phyloP scores from a whole-genome alignment of 768 basidiomycete species.

The Lentinula sp. region DNA sequence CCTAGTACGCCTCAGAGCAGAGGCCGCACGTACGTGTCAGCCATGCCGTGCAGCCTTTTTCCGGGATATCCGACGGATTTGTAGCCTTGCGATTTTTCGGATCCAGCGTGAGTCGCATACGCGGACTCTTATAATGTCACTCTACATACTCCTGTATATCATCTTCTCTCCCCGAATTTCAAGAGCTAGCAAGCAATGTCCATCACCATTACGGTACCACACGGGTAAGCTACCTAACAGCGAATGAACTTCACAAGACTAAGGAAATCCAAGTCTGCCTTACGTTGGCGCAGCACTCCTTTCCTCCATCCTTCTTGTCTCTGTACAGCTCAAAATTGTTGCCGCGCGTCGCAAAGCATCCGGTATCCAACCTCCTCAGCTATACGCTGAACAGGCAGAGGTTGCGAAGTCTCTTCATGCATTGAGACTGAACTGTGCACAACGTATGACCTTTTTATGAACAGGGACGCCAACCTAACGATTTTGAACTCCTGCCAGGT shows the following conservation, averaged over 20 bases:
- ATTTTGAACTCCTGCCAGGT: conserved; percentile 19
- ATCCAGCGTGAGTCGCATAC: background rate
- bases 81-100: no score
- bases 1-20: no score
- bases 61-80: conserved; percentile 1
- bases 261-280: background rate
- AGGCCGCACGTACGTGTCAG: background rate
- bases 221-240: background rate
- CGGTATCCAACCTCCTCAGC: conserved; percentile 38
- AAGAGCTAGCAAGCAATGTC: background rate
- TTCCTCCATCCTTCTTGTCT: background rate
- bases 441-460: conserved; percentile 27
- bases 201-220: background rate
- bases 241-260: background rate
- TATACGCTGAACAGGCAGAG: conserved; percentile 45
- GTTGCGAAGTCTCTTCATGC: conserved; percentile 30
- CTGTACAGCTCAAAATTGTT: background rate
- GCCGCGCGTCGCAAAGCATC: conserved; percentile 24
- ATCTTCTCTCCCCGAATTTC: no score
- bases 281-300: conserved; percentile 3
- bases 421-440: conserved; percentile 41
- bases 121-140: background rate
- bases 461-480: background rate
- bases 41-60: background rate
- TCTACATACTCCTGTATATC: background rate